Conservation (phyloP, 306 rosid species). For the Casuarina glauca region DNA sequence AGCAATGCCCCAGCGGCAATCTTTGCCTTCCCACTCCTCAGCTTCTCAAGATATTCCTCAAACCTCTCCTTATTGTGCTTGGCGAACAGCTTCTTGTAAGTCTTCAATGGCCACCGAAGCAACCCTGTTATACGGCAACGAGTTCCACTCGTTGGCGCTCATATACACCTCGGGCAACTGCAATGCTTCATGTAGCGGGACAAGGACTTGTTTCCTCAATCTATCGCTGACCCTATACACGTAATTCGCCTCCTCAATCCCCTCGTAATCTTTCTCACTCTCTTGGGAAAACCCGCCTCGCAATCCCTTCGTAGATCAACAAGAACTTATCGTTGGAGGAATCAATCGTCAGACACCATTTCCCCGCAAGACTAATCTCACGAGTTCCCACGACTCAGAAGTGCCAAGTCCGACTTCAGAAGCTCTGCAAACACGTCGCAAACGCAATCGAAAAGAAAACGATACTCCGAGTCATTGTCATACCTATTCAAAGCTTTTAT, state of each 20-base stretch:
- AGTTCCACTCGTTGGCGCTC: slow-evolving; percentile 13
- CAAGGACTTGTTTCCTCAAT: slow-evolving; percentile 15
- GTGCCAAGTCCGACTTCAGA: neutral
- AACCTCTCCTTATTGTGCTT: slow-evolving; percentile 42
- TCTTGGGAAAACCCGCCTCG: slow-evolving; percentile 13
- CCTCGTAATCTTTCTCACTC: slow-evolving; percentile 1
- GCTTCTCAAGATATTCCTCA: slow-evolving; percentile 23
- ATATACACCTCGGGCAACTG: slow-evolving; percentile 19
- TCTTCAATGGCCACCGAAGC: slow-evolving; percentile 43
- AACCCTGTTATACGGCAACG: slow-evolving; percentile 29
- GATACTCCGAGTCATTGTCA: neutral
- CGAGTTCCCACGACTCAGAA: neutral
- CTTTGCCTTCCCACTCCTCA: slow-evolving; percentile 26
- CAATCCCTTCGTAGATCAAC: slow-evolving; percentile 21
- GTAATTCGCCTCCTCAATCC: slow-evolving; percentile 9
- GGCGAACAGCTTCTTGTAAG: slow-evolving; percentile 21
- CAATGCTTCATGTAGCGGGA: slow-evolving; percentile 9
- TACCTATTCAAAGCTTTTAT: slow-evolving; percentile 8
- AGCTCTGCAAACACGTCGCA: slow-evolving; percentile 13
- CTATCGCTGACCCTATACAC: slow-evolving; percentile 6
- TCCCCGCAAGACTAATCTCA: slow-evolving; percentile 9
- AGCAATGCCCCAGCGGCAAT: slow-evolving; percentile 50
- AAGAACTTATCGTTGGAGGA: slow-evolving; percentile 2
- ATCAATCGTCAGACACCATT: slow-evolving; percentile 19
- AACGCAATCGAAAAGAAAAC: neutral